Evolutionary conservation across 1,284 basidiomycete species (phyloP).

Genomic region (Irpex sp.): DNA sequence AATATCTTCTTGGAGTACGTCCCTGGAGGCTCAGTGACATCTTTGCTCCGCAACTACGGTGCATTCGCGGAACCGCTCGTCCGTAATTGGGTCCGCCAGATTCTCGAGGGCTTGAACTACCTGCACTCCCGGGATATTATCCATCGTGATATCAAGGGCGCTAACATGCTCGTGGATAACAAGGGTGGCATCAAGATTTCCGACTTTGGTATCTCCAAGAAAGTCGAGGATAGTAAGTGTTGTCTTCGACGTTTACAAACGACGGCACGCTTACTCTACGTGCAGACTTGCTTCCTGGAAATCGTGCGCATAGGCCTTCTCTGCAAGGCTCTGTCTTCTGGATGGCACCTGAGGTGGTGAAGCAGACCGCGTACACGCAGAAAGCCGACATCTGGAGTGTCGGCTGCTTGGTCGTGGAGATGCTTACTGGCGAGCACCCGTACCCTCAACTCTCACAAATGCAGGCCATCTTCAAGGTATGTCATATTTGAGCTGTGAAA

Average conservation of each 20-base stretch:
- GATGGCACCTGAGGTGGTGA: constrained; percentile 99
- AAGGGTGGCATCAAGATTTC: constrained; percentile 98
- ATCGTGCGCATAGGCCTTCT: constrained; percentile 83
- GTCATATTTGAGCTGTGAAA: constrained; percentile 11
- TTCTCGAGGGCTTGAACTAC: constrained; percentile 88
- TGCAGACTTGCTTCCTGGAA: constrained; percentile 40
- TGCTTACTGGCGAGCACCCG: constrained; percentile 97
- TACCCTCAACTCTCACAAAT: constrained; percentile 98
- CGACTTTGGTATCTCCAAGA: constrained; percentile 99
- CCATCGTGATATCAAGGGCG: constrained; percentile 98
- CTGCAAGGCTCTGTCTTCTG: constrained; percentile 97
- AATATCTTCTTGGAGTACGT: constrained; percentile 99
- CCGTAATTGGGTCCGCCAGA: constrained; percentile 93
- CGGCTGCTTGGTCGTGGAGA: constrained; percentile 96
- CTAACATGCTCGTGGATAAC: constrained; percentile 97
- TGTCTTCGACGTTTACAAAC: not conserved
- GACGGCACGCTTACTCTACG: not conserved
- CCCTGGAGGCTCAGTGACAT: constrained; percentile 95
- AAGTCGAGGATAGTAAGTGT: constrained; percentile 88
- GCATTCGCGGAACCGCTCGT: constrained; percentile 96
- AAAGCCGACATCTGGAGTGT: constrained; percentile 99
- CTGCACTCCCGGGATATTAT: constrained; percentile 95
- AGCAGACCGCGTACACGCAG: constrained; percentile 89
- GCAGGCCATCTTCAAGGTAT: constrained; percentile 95
- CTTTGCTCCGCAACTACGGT: constrained; percentile 90